Percentiles rank a stretch among this genome's conserved stretches.
phyloP scores from a whole-genome alignment of 305 asterid genomes.

The Fraxinus xanthoxyloides region DNA sequence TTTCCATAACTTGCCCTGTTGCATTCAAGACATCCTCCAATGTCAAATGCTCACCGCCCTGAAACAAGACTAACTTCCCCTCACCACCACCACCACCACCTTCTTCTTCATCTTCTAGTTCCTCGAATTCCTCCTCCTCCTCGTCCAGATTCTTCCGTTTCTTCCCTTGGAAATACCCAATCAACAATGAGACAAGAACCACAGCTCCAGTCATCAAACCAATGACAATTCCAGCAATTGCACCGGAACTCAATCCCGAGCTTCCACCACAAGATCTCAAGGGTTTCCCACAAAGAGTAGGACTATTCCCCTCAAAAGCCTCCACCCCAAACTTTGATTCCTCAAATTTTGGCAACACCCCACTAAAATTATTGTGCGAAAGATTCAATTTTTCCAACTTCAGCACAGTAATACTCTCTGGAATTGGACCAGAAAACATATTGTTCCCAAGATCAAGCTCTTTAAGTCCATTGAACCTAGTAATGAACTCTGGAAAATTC shows the following conservation, averaged over 20 bases:
- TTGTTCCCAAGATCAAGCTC: conserved; percentile 79
- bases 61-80: conserved; percentile 87
- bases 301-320: conserved; percentile 76
- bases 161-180: conserved; percentile 88
- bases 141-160: conserved; percentile 57
- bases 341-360: conserved; percentile 74
- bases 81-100: conserved; percentile 63
- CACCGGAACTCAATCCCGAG: conserved; percentile 82
- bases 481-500: conserved; percentile 61
- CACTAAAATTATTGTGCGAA: conserved; percentile 85
- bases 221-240: conserved; percentile 87
- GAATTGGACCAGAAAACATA: conserved; percentile 60
- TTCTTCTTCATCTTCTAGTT: conserved; percentile 58
- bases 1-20: conserved; percentile 97
- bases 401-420: conserved; percentile 44
- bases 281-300: conserved; percentile 80
- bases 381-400: conserved; percentile 77
- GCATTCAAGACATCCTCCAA: conserved; percentile 94
- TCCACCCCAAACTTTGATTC: conserved; percentile 68
- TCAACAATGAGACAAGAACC: conserved; percentile 73
- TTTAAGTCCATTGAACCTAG: conserved; percentile 54
- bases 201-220: conserved; percentile 86
- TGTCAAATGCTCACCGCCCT: conserved; percentile 89
- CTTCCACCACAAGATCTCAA: conserved; percentile 53
- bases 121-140: conserved; percentile 62